These are phyloP conservation scores for Pulicaria dysenterica DNA, from an alignment of 129 eudicot genomes.

Conservation along the genomic window DNA sequence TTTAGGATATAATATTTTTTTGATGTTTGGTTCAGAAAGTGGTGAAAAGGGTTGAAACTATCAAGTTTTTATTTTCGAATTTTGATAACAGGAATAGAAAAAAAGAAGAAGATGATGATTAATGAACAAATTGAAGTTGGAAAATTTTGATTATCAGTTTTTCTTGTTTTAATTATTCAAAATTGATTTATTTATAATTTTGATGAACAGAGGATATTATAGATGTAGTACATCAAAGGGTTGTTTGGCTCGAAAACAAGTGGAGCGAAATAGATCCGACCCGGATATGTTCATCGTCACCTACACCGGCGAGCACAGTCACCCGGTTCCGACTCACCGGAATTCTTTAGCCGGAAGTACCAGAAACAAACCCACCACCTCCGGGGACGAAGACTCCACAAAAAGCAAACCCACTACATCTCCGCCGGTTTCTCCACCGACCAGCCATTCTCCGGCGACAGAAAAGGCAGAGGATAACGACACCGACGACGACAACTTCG, in stretches of 20 bases:
- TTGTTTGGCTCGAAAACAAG: constrained; percentile 97
- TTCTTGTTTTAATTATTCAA: background rate
- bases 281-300: constrained; percentile 91
- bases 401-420: constrained; percentile 47
- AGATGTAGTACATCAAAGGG: constrained; percentile 97
- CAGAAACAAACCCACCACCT: constrained; percentile 63
- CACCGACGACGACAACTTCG: constrained; percentile 42
- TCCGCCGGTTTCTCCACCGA: constrained; percentile 56
- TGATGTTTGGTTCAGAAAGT: background rate
- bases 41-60: too few species aligned
- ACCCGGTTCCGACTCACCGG: constrained; percentile 97
- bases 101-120: too few species aligned
- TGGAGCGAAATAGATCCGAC: constrained; percentile 96
- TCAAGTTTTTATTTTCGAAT: background rate
- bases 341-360: constrained; percentile 95
- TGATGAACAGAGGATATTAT: constrained; percentile 80
- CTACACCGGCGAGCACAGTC: constrained; percentile 95
- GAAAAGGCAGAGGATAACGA: constrained; percentile 56
- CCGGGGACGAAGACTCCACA: constrained; percentile 38
- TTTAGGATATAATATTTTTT: background rate
- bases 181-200: background rate
- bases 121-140: background rate
- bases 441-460: constrained; percentile 55
- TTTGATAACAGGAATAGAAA: background rate
- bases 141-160: background rate